Base-by-base conservation (phyloP, 2,329 filamentous ascomycete genomes). In the Ceratocystis diversiconidia region DNA sequence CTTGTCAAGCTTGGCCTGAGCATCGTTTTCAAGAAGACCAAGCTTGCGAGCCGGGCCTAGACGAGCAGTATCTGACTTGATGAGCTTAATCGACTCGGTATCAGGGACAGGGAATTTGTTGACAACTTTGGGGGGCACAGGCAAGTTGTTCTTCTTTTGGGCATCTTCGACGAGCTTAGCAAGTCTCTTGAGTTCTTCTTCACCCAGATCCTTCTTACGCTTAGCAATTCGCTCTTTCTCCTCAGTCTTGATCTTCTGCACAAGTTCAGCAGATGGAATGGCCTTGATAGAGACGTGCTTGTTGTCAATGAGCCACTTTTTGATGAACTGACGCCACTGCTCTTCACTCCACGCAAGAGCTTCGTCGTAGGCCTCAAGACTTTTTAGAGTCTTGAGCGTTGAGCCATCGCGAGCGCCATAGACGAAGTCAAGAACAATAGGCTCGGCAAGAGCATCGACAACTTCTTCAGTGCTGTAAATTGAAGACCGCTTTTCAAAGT, bases 41-140 rank as follows among this genome's bases (percentile, higher is more conserved):
- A 91, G 77, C 68, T 84, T 80, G 70, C 85, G 82, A 15, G 92
- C 94, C 67, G 85, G 77, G 36, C 94, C 94, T 60, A 89, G 87
- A 30, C 91, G 84, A 43, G 92, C 94, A 19, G 91, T 95, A 5
- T 82, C 85, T 0, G 91, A 94, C 69, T 91, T 83, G 70, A 96
- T 95, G 75, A 99, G 97, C 73, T 96, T 90, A 62, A 99, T 96
- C 0, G 91, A 95, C 7, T 95, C 89, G 0, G 90, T 89, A 41
- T 85, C 82, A 0, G 94, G 94, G 10, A 97, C 89, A 52, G 83
- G 79, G 79, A 95, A 96, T 64, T 84, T 79, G 67, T 90, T 87
- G 15, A 99, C 80, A n/a, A 96, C 77, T 1, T 88, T 84, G 28
- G 84, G 80, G 0, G 94, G 94, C 66, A 99, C 95, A 6, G 90